These are phyloP conservation scores for Cornus suecica DNA, from an alignment of 148 eudicot species.

Conservation along the genomic window DNA sequence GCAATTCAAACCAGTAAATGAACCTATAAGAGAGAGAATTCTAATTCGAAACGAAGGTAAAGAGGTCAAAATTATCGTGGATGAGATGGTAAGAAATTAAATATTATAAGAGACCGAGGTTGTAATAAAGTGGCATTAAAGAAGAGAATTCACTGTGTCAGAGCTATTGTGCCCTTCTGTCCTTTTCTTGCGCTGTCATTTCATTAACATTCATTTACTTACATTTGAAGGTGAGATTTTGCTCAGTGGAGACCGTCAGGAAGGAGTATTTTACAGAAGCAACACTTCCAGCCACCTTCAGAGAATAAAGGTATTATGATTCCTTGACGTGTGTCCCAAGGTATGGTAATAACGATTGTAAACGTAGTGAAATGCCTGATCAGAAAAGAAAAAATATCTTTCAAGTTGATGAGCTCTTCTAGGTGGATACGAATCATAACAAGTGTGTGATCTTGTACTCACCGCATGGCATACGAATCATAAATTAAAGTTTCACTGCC, in stretches of 20 bases:
- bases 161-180: neutral
- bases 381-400: too few species aligned
- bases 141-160: too few species aligned
- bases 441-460: neutral
- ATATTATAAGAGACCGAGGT: too few species aligned
- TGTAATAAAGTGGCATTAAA: too few species aligned
- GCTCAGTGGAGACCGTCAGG: slow-evolving; percentile 59
- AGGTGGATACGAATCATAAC: too few species aligned
- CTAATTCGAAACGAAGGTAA: too few species aligned
- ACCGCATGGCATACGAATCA: neutral
- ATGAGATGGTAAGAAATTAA: too few species aligned
- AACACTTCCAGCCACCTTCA: slow-evolving; percentile 64
- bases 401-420: too few species aligned
- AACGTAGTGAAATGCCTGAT: neutral
- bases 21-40: too few species aligned
- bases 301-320: slow-evolving; percentile 27
- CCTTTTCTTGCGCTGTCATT: neutral
- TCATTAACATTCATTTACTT: neutral
- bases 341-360: neutral
- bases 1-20: too few species aligned
- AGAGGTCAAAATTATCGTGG: too few species aligned
- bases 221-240: slow-evolving; percentile 69
- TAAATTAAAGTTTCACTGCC: neutral
- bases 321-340: neutral
- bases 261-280: slow-evolving; percentile 72